Evolutionary conservation across 2,329 filamentous ascomycete genomes (phyloP).

Genomic region (Pezicula carpinea): DNA sequence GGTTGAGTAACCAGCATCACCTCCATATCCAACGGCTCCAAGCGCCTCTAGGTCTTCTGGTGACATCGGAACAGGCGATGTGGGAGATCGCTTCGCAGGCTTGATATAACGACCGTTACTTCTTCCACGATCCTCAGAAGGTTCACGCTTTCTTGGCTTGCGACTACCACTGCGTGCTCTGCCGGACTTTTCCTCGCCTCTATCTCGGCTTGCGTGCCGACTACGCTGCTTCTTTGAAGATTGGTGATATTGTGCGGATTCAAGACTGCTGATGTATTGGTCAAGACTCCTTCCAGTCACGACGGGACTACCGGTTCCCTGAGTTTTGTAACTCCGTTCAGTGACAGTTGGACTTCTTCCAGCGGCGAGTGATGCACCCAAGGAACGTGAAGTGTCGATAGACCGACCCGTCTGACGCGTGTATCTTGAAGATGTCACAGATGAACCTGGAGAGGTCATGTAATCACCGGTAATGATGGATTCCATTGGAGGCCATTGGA

Average conservation of each 20-base stretch:
- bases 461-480: conserved; percentile 45
- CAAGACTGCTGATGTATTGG: conserved; percentile 81
- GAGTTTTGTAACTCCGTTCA: conserved; percentile 44
- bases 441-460: conserved; percentile 53
- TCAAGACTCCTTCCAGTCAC: conserved; percentile 65
- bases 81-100: conserved; percentile 79
- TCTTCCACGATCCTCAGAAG: conserved; percentile 67
- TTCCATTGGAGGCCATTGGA: conserved; percentile 52
- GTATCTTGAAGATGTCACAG: conserved; percentile 46
- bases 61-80: conserved; percentile 91
- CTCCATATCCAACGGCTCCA: conserved; percentile 33
- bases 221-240: conserved; percentile 43
- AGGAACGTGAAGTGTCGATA: conserved; percentile 25
- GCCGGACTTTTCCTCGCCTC: conserved; percentile 34
- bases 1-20: conserved; percentile 25
- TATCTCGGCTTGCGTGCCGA: conserved; percentile 46
- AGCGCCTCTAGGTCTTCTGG: conserved; percentile 74
- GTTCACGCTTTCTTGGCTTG: conserved; percentile 49
- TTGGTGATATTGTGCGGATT: conserved; percentile 63
- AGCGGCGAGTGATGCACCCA: conserved; percentile 50
- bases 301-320: conserved; percentile 44
- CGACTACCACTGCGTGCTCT: conserved; percentile 43
- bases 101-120: conserved; percentile 63
- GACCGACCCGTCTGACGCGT: conserved; percentile 49
- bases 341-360: conserved; percentile 32